Percentiles rank a stretch among this genome's conserved stretches.
Conservation (phyloP, 2,329 filamentous ascomycete species). For the Ophiocordyceps camponoti-leonardi region DNA sequence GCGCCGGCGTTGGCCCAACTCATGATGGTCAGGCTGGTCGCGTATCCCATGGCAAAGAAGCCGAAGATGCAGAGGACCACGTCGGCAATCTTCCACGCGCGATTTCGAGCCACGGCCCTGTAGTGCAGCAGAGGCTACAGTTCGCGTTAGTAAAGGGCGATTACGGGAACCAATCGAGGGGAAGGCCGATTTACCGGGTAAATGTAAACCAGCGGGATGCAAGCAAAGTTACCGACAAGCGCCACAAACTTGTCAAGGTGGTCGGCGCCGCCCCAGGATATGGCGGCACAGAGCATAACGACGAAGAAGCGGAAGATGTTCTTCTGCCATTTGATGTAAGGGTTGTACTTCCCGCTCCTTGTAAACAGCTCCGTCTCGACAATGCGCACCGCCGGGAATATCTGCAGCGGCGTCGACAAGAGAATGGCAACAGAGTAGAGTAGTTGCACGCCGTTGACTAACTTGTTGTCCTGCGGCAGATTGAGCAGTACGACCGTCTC, state of each 20-base stretch:
- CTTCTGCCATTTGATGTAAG: constrained; percentile 99
- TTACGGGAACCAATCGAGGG: no score
- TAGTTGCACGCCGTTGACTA: constrained; percentile 92
- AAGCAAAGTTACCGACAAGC: constrained; percentile 92
- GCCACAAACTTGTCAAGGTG: constrained; percentile 96
- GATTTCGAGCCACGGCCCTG: constrained; percentile 56
- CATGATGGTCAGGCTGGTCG: constrained; percentile 67
- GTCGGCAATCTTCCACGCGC: constrained; percentile 53
- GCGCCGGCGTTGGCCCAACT: constrained; percentile 59
- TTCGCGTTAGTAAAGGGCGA: constrained; percentile 12
- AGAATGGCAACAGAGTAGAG: constrained; percentile 97
- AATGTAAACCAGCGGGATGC: constrained; percentile 90
- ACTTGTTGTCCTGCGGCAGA: constrained; percentile 83
- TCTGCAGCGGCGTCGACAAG: constrained; percentile 84
- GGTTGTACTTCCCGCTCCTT: constrained; percentile 90
- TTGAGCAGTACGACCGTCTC: constrained; percentile 95
- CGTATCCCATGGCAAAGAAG: constrained; percentile 77
- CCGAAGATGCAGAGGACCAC: constrained; percentile 68
- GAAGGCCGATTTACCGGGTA: constrained; percentile 60
- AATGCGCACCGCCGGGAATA: constrained; percentile 95
- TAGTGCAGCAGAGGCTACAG: constrained; percentile 79
- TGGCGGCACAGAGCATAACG: constrained; percentile 66
- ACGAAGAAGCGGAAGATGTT: constrained; percentile 91
- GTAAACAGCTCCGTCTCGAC: constrained; percentile 90
- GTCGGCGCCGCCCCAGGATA: constrained; percentile 85